These are phyloP conservation scores for Nepenthes gracilis DNA, from an alignment of 148 eudicot species.

Conservation along the genomic window DNA sequence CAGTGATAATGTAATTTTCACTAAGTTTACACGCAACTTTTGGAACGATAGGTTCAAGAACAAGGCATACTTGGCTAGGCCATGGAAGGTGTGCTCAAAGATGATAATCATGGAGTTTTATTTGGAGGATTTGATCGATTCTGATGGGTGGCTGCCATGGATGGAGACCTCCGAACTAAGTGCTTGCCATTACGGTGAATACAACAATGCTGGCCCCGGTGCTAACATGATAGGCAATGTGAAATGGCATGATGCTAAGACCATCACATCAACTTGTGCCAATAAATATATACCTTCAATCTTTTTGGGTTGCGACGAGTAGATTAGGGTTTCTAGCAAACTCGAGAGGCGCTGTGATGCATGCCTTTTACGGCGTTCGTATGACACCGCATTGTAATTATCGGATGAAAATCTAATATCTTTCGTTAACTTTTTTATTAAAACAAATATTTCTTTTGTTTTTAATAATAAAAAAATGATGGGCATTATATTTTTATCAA, in stretches of 20 bases:
- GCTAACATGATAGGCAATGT: constrained; percentile 23
- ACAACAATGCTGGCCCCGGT: constrained; percentile 39
- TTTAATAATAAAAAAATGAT: no score
- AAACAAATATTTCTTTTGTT: no score
- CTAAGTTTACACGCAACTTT: no score
- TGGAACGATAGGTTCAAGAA: not conserved
- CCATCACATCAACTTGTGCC: not conserved
- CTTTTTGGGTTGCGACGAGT: not conserved
- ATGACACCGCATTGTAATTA: no score
- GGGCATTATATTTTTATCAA: no score
- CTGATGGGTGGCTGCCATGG: constrained; percentile 63
- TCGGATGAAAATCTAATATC: no score
- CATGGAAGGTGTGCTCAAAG: constrained; percentile 62
- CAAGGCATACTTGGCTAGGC: constrained; percentile 50
- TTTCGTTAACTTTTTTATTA: no score
- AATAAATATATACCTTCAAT: not conserved
- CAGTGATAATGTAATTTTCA: no score
- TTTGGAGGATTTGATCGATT: constrained; percentile 42
- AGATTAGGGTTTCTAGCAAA: not conserved
- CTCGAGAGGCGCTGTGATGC: no score
- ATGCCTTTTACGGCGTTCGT: no score
- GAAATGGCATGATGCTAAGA: constrained; percentile 23
- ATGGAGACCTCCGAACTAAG: constrained; percentile 24
- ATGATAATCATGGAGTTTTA: constrained; percentile 57
- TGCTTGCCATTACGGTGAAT: constrained; percentile 48